phyloP scores from a whole-genome alignment of 2,329 filamentous ascomycete species.

The Diplodia sapinea region DNA sequence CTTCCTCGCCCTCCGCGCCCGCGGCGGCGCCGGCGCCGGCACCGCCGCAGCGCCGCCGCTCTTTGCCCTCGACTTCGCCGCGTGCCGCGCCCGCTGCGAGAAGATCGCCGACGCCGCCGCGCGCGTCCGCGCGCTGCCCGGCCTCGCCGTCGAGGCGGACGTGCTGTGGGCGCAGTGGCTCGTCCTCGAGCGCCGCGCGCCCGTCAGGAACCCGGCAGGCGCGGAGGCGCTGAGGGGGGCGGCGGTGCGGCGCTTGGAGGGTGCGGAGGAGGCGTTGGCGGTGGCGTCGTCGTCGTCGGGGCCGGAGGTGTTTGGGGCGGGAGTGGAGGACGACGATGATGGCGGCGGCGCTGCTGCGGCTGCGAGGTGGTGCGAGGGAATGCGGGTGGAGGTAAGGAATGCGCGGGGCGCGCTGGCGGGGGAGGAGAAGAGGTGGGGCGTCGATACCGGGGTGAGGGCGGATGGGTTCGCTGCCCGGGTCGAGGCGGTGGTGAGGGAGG shows the following conservation, averaged over 20 bases:
- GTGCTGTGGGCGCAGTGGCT: conserved; percentile 13
- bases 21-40: too few species aligned
- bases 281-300: too few species aligned
- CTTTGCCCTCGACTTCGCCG: not conserved
- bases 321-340: too few species aligned
- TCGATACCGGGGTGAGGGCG: not conserved
- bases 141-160: not conserved
- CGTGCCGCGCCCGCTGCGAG: not conserved
- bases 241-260: not conserved
- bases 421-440: not conserved
- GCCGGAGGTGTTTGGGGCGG: not conserved
- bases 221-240: not conserved
- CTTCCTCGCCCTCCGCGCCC: not conserved
- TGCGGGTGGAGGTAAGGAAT: not conserved
- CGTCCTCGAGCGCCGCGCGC: not conserved
- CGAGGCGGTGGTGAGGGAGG: not conserved
- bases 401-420: not conserved
- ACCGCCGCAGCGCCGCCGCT: too few species aligned
- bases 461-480: not conserved
- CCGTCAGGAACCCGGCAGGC: not conserved
- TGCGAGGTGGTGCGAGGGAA: not conserved
- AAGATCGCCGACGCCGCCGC: not conserved
- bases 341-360: too few species aligned
- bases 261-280: not conserved
- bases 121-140: not conserved